Percentiles rank a stretch among this genome's conserved stretches.
Conservation (phyloP, 2,329 filamentous ascomycete genomes). For the Monosporascus sp. region DNA sequence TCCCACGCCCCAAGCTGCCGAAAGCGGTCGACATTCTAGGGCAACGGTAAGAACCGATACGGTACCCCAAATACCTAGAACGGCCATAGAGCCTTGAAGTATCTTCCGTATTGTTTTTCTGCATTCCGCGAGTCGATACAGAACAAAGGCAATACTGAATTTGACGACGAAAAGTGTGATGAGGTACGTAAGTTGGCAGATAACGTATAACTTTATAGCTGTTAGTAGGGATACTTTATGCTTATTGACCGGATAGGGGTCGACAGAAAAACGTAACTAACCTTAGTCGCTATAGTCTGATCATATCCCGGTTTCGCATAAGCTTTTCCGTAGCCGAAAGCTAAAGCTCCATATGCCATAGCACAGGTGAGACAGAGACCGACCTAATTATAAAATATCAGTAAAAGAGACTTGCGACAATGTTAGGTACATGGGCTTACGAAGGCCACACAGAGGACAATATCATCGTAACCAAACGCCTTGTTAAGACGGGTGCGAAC, state of each 20-base stretch:
- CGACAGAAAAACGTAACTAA: conserved; percentile 2
- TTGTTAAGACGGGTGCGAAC: conserved; percentile 14
- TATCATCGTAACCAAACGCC: conserved; percentile 14
- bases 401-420: too few species aligned
- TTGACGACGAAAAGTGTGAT: conserved; percentile 14
- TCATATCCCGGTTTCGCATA: conserved; percentile 2
- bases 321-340: conserved; percentile 8
- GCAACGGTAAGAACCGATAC: conserved; percentile 12
- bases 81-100: conserved; percentile 8
- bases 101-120: conserved; percentile 9
- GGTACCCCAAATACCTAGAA: conserved; percentile 11
- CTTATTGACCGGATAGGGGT: not conserved
- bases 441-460: conserved; percentile 11
- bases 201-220: conserved; percentile 10
- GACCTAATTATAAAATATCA: too few species aligned
- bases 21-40: conserved; percentile 11
- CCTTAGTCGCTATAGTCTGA: conserved; percentile 4
- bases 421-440: conserved; percentile 2
- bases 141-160: conserved; percentile 13
- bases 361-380: not conserved
- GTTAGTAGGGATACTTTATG: not conserved
- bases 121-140: conserved; percentile 13
- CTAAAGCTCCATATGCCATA: conserved; percentile 9
- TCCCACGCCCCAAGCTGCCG: conserved; percentile 12
- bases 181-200: conserved; percentile 11